A percentile compares a stretch with the other conserved stretches of the same genome.
Conservation (phyloP, 1,139 yeast species). For the Geotrichum restrictum region DNA sequence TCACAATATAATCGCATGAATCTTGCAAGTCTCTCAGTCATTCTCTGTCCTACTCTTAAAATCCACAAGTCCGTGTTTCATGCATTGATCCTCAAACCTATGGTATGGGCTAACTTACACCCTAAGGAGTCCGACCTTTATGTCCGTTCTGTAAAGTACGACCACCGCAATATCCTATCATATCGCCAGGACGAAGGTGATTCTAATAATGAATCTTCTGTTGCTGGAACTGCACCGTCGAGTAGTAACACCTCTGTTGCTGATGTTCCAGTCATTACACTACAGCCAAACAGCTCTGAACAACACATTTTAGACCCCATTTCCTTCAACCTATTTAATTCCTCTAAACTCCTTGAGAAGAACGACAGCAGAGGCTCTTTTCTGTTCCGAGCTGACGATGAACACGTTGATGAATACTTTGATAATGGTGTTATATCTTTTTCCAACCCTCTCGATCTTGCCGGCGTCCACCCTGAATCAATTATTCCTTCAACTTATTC, state of each 20-base stretch:
- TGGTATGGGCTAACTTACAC: slow-evolving; percentile 27
- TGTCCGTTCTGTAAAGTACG: slow-evolving; percentile 3
- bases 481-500: slow-evolving; percentile 1
- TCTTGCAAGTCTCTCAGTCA: slow-evolving; percentile 32
- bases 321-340: background rate
- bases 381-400: background rate
- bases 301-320: background rate
- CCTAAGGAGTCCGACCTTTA: slow-evolving; percentile 15
- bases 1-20: slow-evolving; percentile 33
- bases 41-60: slow-evolving; percentile 36
- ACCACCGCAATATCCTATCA: slow-evolving; percentile 2
- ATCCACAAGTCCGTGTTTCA: slow-evolving; percentile 29
- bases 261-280: background rate
- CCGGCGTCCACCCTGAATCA: background rate
- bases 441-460: background rate
- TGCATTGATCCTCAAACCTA: slow-evolving; percentile 27
- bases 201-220: background rate
- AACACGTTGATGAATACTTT: slow-evolving; percentile 3
- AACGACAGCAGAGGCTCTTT: background rate
- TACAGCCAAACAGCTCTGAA: background rate
- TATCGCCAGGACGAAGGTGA: background rate
- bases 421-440: slow-evolving; percentile 2
- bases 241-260: slow-evolving; percentile 6
- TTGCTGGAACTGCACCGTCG: background rate
- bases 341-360: background rate